These are phyloP conservation scores for Eremothecium coryli DNA, from an alignment of 1,139 yeast species.

Conservation along the genomic window DNA sequence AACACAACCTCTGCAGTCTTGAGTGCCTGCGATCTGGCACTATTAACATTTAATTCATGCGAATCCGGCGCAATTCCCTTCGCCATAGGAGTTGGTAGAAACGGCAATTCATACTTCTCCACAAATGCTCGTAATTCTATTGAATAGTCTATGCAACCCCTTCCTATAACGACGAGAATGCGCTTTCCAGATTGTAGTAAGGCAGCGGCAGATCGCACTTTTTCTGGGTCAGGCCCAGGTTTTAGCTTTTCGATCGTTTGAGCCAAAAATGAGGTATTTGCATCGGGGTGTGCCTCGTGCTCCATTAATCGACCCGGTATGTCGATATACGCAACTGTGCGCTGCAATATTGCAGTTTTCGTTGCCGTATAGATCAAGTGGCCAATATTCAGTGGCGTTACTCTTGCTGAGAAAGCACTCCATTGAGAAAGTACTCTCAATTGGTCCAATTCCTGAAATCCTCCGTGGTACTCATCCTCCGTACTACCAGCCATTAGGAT, in stretches of 20 bases:
- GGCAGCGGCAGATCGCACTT: slow-evolving; percentile 33
- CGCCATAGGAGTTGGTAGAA: slow-evolving; percentile 66
- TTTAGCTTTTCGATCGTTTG: slow-evolving; percentile 10
- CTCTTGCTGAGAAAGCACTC: slow-evolving; percentile 43
- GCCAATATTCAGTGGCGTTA: slow-evolving; percentile 34
- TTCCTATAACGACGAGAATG: slow-evolving; percentile 55
- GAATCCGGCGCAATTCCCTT: slow-evolving; percentile 55
- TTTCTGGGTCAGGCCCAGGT: slow-evolving; percentile 35
- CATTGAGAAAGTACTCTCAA: slow-evolving; percentile 38
- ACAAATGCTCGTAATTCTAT: slow-evolving; percentile 35
- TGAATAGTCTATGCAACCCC: slow-evolving; percentile 47
- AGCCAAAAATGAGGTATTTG: slow-evolving; percentile 1
- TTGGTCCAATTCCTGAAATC: slow-evolving; percentile 61
- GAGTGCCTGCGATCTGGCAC: slow-evolving; percentile 51
- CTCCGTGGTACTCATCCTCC: slow-evolving; percentile 44
- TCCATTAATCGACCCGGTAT: slow-evolving; percentile 54
- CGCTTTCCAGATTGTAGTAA: slow-evolving; percentile 27
- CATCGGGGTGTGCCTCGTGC: slow-evolving; percentile 14
- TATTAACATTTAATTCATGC: slow-evolving; percentile 40
- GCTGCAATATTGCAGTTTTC: slow-evolving; percentile 37
- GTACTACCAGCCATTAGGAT: slow-evolving; percentile 52
- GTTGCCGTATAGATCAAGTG: slow-evolving; percentile 41
- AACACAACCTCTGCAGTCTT: slow-evolving; percentile 46
- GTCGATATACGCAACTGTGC: slow-evolving; percentile 53
- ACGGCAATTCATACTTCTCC: slow-evolving; percentile 37